Conservation (phyloP, 1,139 yeast genomes). For the Yamadazyma buinensis region DNA sequence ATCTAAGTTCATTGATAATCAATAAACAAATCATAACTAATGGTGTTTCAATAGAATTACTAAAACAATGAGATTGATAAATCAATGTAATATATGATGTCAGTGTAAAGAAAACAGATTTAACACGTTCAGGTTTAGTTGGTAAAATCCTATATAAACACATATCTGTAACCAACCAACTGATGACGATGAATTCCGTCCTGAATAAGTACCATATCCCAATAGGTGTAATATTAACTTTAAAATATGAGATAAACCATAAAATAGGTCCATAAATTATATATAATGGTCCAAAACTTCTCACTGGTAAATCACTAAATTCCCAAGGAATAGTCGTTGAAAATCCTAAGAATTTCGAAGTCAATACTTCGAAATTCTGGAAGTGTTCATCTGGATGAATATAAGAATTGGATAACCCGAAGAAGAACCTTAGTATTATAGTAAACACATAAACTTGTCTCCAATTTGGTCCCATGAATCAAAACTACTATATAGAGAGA, state of each 20-base stretch:
- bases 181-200: constrained; percentile 50
- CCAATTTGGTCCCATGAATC: constrained; percentile 38
- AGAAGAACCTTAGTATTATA: constrained; percentile 48
- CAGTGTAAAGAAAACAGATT: constrained; percentile 61
- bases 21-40: constrained; percentile 56
- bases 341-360: constrained; percentile 46
- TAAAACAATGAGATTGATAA: constrained; percentile 83
- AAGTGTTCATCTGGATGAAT: constrained; percentile 98
- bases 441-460: constrained; percentile 38
- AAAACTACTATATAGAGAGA: too few relatives aligned
- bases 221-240: constrained; percentile 31
- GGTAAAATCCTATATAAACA: constrained; percentile 49
- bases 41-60: constrained; percentile 81
- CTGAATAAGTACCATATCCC: constrained; percentile 57
- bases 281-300: constrained; percentile 72
- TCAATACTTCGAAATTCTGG: constrained; percentile 76
- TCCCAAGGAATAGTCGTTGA: constrained; percentile 81
- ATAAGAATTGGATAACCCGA: constrained; percentile 74
- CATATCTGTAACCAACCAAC: constrained; percentile 59
- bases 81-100: constrained; percentile 79
- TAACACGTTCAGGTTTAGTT: constrained; percentile 59
- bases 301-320: constrained; percentile 59
- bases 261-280: constrained; percentile 67
- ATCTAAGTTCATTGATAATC: constrained; percentile 44
- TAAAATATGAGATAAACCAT: constrained; percentile 22